Evolutionary conservation across 2,329 filamentous ascomycete genomes (phyloP).

Genomic region (Diaporthe sp.): DNA sequence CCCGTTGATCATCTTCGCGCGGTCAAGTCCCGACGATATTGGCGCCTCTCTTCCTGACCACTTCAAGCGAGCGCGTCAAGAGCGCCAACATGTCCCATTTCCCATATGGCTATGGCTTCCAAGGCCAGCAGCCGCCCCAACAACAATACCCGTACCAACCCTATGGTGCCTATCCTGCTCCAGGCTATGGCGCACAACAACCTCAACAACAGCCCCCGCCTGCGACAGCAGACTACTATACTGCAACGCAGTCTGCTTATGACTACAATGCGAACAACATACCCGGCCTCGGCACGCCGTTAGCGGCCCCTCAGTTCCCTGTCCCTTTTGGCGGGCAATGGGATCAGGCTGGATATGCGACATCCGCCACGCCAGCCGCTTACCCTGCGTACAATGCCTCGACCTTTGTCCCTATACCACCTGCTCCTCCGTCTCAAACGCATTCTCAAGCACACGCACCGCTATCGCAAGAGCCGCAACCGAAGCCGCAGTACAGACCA

Average conservation of each 20-base stretch:
- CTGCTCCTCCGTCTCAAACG: conserved; percentile 20
- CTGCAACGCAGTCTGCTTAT: conserved; percentile 53
- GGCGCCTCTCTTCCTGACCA: conserved; percentile 38
- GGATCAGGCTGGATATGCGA: conserved; percentile 19
- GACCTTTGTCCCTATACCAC: not conserved
- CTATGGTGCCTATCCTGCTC: conserved; percentile 40
- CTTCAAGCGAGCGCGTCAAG: conserved; percentile 38
- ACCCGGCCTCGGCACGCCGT: conserved; percentile 55
- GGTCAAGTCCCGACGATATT: conserved; percentile 35
- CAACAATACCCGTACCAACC: conserved; percentile 46
- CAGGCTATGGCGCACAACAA: conserved; percentile 41
- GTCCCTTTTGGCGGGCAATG: conserved; percentile 31
- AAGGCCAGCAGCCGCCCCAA: conserved; percentile 48
- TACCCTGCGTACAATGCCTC: conserved; percentile 32
- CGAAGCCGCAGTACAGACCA: conserved; percentile 1
- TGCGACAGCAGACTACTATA: conserved; percentile 46
- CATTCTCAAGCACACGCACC: conserved; percentile 10
- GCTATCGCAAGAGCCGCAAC: not conserved
- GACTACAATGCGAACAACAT: conserved; percentile 55
- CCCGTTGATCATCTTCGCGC: conserved; percentile 26
- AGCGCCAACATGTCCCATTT: conserved; percentile 57
- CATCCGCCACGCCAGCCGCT: conserved; percentile 6
- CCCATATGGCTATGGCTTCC: conserved; percentile 52
- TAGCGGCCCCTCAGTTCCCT: conserved; percentile 27
- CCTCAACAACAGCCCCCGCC: conserved; percentile 38